Evolutionary conservation across 2,329 filamentous ascomycete species (phyloP).

Genomic region (Colletotrichum karsti): DNA sequence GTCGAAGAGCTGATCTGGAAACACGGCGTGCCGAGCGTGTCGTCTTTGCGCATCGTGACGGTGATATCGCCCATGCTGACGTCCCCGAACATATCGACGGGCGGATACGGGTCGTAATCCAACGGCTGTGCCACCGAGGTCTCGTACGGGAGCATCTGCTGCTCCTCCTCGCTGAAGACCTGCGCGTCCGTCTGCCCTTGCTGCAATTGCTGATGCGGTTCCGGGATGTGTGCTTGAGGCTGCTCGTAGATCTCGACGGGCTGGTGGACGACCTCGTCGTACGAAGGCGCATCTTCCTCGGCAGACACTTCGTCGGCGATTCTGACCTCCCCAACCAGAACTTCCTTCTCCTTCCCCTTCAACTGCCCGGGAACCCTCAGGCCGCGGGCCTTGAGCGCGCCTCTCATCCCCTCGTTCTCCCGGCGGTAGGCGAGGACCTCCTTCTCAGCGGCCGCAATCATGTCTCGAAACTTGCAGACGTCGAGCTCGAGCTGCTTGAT

Average conservation of each 20-base stretch:
- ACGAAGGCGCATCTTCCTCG: neutral
- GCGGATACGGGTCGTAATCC: slow-evolving; percentile 21
- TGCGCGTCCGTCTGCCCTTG: neutral
- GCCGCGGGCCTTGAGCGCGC: slow-evolving; percentile 39
- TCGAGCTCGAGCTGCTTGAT: slow-evolving; percentile 63
- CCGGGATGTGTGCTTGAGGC: neutral
- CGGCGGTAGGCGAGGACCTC: slow-evolving; percentile 45
- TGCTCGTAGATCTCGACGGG: neutral
- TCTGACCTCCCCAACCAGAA: neutral
- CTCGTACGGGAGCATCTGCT: slow-evolving; percentile 18
- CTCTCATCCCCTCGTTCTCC: slow-evolving; percentile 54
- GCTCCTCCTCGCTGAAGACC: neutral
- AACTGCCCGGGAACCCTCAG: neutral
- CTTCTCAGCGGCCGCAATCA: slow-evolving; percentile 51
- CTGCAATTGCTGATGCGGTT: neutral
- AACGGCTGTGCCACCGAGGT: neutral
- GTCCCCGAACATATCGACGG: slow-evolving; percentile 40
- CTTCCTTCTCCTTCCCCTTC: neutral
- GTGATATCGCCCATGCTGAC: slow-evolving; percentile 47
- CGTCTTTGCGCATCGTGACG: slow-evolving; percentile 51
- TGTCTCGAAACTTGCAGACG: slow-evolving; percentile 53
- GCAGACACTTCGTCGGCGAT: neutral
- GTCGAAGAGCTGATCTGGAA: slow-evolving; percentile 49
- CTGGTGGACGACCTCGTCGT: neutral
- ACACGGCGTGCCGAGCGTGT: slow-evolving; percentile 49